Conservation (phyloP, 257 asterid species). For the Solanum chiquidenum region DNA sequence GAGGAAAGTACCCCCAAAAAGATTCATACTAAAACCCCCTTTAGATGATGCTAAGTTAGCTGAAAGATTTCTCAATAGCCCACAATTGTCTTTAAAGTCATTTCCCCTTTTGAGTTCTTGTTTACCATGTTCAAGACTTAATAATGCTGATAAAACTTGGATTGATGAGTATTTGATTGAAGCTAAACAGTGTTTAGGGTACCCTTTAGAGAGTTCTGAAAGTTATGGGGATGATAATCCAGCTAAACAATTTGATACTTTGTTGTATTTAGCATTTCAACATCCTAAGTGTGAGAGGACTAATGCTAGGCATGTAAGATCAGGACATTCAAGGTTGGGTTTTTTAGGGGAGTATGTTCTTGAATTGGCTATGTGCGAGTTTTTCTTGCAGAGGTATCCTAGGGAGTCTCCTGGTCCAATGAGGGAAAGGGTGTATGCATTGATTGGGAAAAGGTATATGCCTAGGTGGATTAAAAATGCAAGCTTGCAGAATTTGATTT, state of each 20-base stretch:
- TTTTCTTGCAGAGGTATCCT: constrained; percentile 86
- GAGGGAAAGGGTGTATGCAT: constrained; percentile 91
- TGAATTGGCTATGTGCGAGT: constrained; percentile 84
- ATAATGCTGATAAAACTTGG: constrained; percentile 83
- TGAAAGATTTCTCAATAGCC: constrained; percentile 87
- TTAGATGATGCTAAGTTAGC: constrained; percentile 66
- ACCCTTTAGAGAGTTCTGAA: constrained; percentile 81
- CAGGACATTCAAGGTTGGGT: constrained; percentile 72
- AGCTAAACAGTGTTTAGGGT: constrained; percentile 87
- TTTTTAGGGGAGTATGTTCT: constrained; percentile 85
- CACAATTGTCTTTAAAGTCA: constrained; percentile 70
- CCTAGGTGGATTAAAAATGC: constrained; percentile 85
- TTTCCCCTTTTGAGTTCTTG: constrained; percentile 94
- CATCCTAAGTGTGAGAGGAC: constrained; percentile 91
- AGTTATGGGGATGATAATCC: constrained; percentile 76
- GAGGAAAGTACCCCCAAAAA: constrained; percentile 54
- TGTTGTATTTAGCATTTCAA: constrained; percentile 90
- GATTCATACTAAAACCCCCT: constrained; percentile 84
- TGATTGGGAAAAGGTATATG: constrained; percentile 85
- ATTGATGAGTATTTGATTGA: constrained; percentile 83
- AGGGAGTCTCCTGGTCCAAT: constrained; percentile 96
- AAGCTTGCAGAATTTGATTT: constrained; percentile 82
- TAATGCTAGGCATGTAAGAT: constrained; percentile 64
- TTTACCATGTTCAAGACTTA: constrained; percentile 60
- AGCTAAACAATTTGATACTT: constrained; percentile 76